Evolutionary conservation across 2,329 filamentous ascomycete genomes (phyloP), one percentile per base, ranked within the genome.

Genomic region (Claviceps citrina): DNA sequence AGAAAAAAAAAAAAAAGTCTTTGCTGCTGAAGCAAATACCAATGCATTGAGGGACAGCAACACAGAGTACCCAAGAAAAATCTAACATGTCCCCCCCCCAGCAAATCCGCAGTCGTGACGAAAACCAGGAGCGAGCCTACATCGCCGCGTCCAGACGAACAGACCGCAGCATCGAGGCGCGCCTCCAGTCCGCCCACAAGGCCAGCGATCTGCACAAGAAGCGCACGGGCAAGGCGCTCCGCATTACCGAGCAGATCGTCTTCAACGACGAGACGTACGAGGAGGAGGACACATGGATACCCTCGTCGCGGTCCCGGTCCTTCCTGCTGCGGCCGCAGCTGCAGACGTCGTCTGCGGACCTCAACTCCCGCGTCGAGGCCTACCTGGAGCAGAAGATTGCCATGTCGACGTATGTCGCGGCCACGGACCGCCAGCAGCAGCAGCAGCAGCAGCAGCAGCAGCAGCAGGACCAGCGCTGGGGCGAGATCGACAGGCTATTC

Each of bases 221-320:
- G 56, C 77, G 86, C 16, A 94, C 87, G 0, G 89, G 87, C 28
- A 82, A 85, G 49, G 76, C 73, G 2, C 70, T 95, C 44, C 78
- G 78, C 50, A 82, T 95, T 42, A 86, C 80, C 18, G 81, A 87
- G 58, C 74, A 91, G 53, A 86, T 91, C 18, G 86, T 94, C 12
- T 67, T 82, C 50, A 86, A 84, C 46, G 87, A 94, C 57, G 85
- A 93, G 56, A 93, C 94, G 84, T 95, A 95, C 55, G 86, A 94
- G 53, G 87, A 94, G 58, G 84, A 93, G 54, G 86, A 93, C 40
- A 82, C 22, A 12, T 28, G 38, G 38, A 12, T 12, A 16, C 31
- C 38, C 8, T 33, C 37, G 3, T n/a, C 37, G 22, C 15, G 5
- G n/a, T n/a, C n/a, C n/a, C n/a, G n/a, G n/a, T n/a, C n/a, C n/a